Base-by-base conservation (phyloP, 192 early-diverging fungal species). In the Nowakowskiella sp. region DNA sequence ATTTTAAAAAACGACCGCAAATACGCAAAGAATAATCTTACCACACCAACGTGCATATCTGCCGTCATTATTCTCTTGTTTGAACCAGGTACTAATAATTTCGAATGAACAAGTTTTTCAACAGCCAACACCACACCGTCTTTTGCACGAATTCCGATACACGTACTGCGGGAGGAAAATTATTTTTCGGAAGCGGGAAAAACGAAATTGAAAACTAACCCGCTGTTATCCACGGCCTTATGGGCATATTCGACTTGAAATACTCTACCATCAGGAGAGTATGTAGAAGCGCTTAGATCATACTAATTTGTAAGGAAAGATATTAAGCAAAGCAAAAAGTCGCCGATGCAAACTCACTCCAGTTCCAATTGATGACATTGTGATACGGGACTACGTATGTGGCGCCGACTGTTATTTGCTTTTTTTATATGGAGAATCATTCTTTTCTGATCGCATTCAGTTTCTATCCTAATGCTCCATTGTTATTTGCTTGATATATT, bases 201-300 rank as follows among this genome's bases (percentile, higher is more conserved):
- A 48, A 50, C 2, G 44, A 21, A 2, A 47, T 21, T 29, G 0
- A 3, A n/a, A 19, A 53, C 61, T 19, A 74, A 92, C 88, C 95
- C 94, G 69, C 90, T 91, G 80, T 97, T 96, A 59, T 99, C 94
- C 7, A 97, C 94, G 31, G 96, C 94, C 68, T 97, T 97, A 54
- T 78, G 67, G 29, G 96, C 96, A 64, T 99, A 99, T 75, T 99
- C 96, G 31, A 97, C 88, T 73, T 99, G 96, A 75, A 96, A 99
- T 55, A 99, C 85, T 49, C 94, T 85, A 49, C 96, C 96, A 71
- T 99, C 96, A 28, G 94, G 94, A 29, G 96, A 96, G 67, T 99
- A 99, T 27, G 96, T 99, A 61, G 92, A 92, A 31, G 92, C 86
- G 26, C 91, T 94, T 45, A 97, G 77, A 72, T 99, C 96, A 64